A percentile compares a stretch with the other conserved stretches of the same genome.
Evolutionary conservation across 805 yeast species (phyloP).

Genomic region (Metschnikowia similis): DNA sequence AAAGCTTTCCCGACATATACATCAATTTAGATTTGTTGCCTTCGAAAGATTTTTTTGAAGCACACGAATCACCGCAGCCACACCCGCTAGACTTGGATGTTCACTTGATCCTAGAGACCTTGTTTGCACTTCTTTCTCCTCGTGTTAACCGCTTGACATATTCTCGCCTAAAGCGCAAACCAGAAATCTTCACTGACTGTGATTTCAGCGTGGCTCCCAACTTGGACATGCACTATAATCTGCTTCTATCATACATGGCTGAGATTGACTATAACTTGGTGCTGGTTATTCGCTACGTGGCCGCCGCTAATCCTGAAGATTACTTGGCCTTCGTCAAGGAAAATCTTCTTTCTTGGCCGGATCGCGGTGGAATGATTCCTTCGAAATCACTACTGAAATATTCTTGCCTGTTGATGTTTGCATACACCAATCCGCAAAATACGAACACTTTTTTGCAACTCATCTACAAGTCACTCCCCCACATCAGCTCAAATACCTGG

Average conservation of each 20-base stretch:
- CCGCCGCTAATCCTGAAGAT: conserved; percentile 33
- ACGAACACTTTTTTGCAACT: conserved; percentile 21
- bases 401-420: conserved; percentile 31
- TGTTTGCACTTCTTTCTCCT: conserved; percentile 28
- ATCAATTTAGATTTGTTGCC: conserved; percentile 11
- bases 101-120: conserved; percentile 23
- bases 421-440: conserved; percentile 26
- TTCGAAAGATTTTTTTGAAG: conserved; percentile 21
- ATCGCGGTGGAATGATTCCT: conserved; percentile 26
- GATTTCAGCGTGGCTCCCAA: conserved; percentile 6
- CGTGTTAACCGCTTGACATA: conserved; percentile 26
- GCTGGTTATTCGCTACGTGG: conserved; percentile 29
- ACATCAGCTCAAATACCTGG: conserved; percentile 33
- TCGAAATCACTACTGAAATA: conserved; percentile 26
- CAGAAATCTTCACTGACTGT: not conserved
- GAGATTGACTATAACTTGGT: conserved; percentile 34
- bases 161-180: conserved; percentile 20
- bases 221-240: conserved; percentile 2
- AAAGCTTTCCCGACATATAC: conserved; percentile 8
- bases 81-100: conserved; percentile 20
- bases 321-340: conserved; percentile 25
- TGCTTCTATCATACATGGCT: conserved; percentile 13
- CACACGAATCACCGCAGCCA: conserved; percentile 29
- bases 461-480: conserved; percentile 22
- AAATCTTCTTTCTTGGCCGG: conserved; percentile 24